Conservation (phyloP, 208 protist genomes). For the Trypanosoma cruzi region DNA sequence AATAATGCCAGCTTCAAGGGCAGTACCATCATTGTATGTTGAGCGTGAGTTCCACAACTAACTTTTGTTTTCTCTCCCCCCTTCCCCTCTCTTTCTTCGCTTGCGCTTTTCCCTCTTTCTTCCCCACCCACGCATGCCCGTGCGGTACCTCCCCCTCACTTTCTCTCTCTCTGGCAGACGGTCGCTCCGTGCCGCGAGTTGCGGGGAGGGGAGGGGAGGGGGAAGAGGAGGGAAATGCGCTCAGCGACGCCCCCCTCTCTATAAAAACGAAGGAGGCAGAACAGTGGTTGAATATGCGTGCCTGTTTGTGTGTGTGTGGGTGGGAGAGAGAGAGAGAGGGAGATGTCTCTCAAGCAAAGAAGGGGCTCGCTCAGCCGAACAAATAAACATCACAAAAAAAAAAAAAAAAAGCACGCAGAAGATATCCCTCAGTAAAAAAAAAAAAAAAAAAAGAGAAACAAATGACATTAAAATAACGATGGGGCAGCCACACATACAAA, state of each 20-base stretch:
- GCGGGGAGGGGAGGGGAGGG: not conserved
- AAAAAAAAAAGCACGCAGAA: not conserved
- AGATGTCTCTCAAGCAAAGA: not conserved
- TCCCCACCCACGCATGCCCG: not conserved
- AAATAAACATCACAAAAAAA: slow-evolving; percentile 25
- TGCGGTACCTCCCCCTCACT: not conserved
- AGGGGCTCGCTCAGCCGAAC: slow-evolving; percentile 15
- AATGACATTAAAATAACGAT: no score
- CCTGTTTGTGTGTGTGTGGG: slow-evolving; percentile 14
- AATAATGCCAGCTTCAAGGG: slow-evolving; percentile 89
- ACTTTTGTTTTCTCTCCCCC: no score
- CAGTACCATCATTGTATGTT: slow-evolving; percentile 89
- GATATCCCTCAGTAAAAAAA: not conserved
- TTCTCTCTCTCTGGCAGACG: no score
- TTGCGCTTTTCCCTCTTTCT: no score
- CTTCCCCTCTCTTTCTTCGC: no score
- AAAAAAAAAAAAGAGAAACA: no score
- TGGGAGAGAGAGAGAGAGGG: slow-evolving; percentile 3
- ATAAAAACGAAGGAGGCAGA: slow-evolving; percentile 25
- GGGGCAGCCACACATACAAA: no score
- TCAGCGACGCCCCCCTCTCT: slow-evolving; percentile 8
- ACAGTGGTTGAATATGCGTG: slow-evolving; percentile 23
- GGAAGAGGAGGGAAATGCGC: not conserved
- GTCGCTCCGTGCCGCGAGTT: not conserved
- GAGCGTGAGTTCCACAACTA: slow-evolving; percentile 28